Percentiles rank a stretch among this genome's conserved stretches.
Evolutionary conservation across 176 grass and related monocot genomes (phyloP).

Genomic region (Cenchrus americanus): DNA sequence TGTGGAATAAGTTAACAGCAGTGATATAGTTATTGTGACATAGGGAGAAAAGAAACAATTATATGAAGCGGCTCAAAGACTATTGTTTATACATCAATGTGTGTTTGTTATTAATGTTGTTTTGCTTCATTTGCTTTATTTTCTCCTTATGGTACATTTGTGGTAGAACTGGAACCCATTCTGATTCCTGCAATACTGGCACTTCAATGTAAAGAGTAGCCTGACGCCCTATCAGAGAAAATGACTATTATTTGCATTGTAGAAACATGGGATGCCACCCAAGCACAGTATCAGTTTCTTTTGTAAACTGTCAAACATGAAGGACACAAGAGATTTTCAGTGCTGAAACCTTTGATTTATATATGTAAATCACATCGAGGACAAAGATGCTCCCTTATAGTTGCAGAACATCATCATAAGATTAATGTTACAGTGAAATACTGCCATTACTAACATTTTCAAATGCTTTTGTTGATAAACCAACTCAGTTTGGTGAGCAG

Average conservation of each 20-base stretch:
- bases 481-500: neutral
- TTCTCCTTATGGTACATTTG: neutral
- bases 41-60: slow-evolving; percentile 15
- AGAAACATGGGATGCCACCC: neutral
- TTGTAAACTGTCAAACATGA: neutral
- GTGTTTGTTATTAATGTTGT: neutral
- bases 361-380: neutral
- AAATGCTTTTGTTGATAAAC: neutral
- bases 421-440: slow-evolving; percentile 1
- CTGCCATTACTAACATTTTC: neutral
- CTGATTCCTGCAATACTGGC: neutral
- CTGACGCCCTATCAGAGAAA: neutral
- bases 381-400: neutral
- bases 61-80: slow-evolving; percentile 19
- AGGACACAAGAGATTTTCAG: neutral
- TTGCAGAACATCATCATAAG: neutral
- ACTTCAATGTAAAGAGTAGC: neutral
- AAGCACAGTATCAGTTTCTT: neutral
- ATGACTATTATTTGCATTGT: neutral
- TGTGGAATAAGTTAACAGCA: slow-evolving; percentile 2
- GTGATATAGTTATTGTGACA: slow-evolving; percentile 43
- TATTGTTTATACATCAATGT: slow-evolving; percentile 20
- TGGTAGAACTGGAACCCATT: neutral
- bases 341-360: neutral
- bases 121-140: slow-evolving; percentile 1